phyloP scores from a whole-genome alignment of 345 rosid genomes.

The Camelina neglecta region DNA sequence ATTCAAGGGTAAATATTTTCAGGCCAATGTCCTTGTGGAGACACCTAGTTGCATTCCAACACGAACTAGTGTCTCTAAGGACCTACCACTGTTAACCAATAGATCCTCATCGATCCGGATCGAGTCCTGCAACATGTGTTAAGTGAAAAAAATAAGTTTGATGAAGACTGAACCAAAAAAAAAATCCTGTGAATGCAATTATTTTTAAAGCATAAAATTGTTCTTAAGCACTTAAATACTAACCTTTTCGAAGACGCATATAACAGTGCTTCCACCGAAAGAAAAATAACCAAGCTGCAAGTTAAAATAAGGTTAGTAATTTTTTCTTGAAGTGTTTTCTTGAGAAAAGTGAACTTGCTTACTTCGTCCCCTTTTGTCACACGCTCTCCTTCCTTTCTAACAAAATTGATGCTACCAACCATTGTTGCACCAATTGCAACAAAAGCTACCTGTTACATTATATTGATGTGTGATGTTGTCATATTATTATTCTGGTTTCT shows the following conservation, averaged over 20 bases:
- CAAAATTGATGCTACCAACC: slow-evolving; percentile 88
- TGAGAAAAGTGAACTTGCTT: slow-evolving; percentile 17
- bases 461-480: slow-evolving; percentile 6
- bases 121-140: slow-evolving; percentile 54
- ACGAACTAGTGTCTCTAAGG: slow-evolving; percentile 84
- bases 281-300: slow-evolving; percentile 87
- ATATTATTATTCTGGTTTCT: neutral
- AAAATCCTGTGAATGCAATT: neutral
- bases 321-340: slow-evolving; percentile 10
- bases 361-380: slow-evolving; percentile 89
- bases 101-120: slow-evolving; percentile 78
- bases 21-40: slow-evolving; percentile 46
- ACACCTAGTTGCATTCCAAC: slow-evolving; percentile 87
- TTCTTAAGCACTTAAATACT: slow-evolving; percentile 3
- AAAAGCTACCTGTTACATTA: slow-evolving; percentile 73
- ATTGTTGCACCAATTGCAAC: slow-evolving; percentile 96
- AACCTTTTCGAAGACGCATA: slow-evolving; percentile 89
- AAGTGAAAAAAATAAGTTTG: neutral
- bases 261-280: slow-evolving; percentile 95
- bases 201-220: neutral
- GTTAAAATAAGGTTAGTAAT: slow-evolving; percentile 18
- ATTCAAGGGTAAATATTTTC: neutral
- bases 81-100: slow-evolving; percentile 69
- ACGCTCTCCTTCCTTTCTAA: slow-evolving; percentile 62
- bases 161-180: neutral